phyloP scores from a whole-genome alignment of 257 asterid genomes.

The Voacanga thouarsii region DNA sequence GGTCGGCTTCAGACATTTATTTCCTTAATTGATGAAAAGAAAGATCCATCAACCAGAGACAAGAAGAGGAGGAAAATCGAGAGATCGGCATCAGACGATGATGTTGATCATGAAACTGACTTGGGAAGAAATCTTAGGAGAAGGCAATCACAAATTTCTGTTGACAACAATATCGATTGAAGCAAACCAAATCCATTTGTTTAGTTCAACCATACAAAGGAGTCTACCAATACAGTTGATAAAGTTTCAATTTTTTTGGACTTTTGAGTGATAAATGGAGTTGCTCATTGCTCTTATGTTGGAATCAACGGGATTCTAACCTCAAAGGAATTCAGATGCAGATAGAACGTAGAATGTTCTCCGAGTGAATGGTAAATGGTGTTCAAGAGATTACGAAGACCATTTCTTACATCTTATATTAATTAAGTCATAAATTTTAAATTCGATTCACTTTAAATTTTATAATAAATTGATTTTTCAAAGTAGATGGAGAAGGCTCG shows the following conservation, averaged over 20 bases:
- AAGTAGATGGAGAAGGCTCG: background rate
- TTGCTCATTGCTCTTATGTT: background rate
- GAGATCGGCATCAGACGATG: background rate
- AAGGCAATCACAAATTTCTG: slow-evolving; percentile 6
- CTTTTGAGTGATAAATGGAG: background rate
- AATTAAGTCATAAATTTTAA: too few species aligned
- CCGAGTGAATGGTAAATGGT: background rate
- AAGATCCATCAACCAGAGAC: slow-evolving; percentile 47
- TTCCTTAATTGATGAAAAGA: slow-evolving; percentile 66
- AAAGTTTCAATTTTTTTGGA: background rate
- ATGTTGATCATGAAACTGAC: background rate
- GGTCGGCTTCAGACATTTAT: slow-evolving; percentile 52
- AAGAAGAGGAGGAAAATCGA: slow-evolving; percentile 66
- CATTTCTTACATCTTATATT: background rate
- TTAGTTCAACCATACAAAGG: background rate
- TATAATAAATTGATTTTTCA: too few species aligned
- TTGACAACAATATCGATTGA: background rate
- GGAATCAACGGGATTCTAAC: too few species aligned
- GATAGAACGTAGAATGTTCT: background rate
- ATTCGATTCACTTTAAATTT: too few species aligned
- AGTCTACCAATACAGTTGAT: background rate
- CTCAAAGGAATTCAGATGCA: background rate
- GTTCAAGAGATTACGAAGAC: background rate
- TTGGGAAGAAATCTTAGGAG: slow-evolving; percentile 2
- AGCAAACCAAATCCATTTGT: background rate